phyloP scores from a whole-genome alignment of 306 rosid genomes.

The Begonia masoniana region DNA sequence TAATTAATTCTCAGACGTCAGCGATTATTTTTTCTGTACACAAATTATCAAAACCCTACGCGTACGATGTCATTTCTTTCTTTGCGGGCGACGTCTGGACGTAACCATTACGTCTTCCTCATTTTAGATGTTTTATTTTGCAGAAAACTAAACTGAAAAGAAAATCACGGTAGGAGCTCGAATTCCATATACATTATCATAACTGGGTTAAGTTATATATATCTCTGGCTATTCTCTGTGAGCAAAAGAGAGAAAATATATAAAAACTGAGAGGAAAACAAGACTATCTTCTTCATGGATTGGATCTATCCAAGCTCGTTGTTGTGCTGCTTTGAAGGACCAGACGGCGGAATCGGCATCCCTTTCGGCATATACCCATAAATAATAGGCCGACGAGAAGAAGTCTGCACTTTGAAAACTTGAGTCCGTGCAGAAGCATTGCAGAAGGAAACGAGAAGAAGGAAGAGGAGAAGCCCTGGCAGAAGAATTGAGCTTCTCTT shows the following conservation, averaged over 20 bases:
- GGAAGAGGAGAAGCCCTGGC: no score
- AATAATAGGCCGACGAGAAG: slow-evolving; percentile 16
- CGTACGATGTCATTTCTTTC: no score
- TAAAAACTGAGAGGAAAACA: neutral
- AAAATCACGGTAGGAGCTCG: neutral
- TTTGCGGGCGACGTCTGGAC: no score
- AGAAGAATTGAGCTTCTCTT: no score
- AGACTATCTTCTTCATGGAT: slow-evolving; percentile 23
- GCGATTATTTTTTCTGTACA: no score
- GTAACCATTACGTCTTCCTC: no score
- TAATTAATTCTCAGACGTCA: no score
- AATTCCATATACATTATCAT: neutral
- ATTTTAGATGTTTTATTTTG: no score
- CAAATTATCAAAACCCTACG: no score
- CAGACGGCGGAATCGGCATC: slow-evolving; percentile 61
- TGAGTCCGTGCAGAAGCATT: no score
- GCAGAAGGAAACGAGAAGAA: no score
- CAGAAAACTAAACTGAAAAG: neutral
- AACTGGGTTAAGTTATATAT: neutral
- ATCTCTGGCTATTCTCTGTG: neutral
- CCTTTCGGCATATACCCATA: slow-evolving; percentile 55
- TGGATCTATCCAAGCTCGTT: slow-evolving; percentile 13
- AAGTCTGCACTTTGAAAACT: slow-evolving; percentile 18
- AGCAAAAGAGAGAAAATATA: neutral
- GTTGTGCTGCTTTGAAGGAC: slow-evolving; percentile 75